phyloP scores from a whole-genome alignment of 805 yeast genomes.

The Hanseniaspora thailandica region DNA sequence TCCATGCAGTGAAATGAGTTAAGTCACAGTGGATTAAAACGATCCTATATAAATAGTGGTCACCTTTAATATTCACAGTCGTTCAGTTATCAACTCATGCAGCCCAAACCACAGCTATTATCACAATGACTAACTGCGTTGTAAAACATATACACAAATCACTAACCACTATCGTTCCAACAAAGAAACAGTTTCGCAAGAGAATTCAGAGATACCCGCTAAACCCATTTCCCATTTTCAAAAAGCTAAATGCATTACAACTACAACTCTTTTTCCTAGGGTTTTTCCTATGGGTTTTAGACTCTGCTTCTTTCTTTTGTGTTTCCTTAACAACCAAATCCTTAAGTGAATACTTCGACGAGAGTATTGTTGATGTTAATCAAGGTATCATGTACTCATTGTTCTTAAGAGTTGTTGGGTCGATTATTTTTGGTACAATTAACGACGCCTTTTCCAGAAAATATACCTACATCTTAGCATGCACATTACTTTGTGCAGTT shows the following conservation, averaged over 20 bases:
- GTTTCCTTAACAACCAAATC: constrained; percentile 44
- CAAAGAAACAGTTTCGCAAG: constrained; percentile 30
- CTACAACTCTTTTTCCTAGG: constrained; percentile 55
- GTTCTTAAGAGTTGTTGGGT: constrained; percentile 63
- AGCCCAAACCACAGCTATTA: no score
- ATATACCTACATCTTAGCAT: constrained; percentile 49
- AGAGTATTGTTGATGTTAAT: constrained; percentile 40
- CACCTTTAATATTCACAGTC: no score
- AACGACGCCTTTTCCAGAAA: constrained; percentile 58
- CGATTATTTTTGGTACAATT: constrained; percentile 50
- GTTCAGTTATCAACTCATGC: no score
- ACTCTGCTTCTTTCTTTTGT: constrained; percentile 59
- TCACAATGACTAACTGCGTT: no score
- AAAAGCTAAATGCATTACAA: constrained; percentile 29
- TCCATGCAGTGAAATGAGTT: no score
- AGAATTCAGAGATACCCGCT: constrained; percentile 30
- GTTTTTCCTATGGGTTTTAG: constrained; percentile 58
- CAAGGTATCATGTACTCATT: constrained; percentile 66
- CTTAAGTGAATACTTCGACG: constrained; percentile 40
- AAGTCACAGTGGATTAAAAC: no score
- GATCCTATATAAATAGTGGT: no score
- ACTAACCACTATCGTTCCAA: constrained; percentile 40
- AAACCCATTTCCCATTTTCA: constrained; percentile 37
- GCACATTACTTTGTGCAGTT: constrained; percentile 39
- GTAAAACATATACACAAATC: constrained; percentile 37